Base-by-base conservation (phyloP, 805 yeast species). In the Lachancea sp. region DNA sequence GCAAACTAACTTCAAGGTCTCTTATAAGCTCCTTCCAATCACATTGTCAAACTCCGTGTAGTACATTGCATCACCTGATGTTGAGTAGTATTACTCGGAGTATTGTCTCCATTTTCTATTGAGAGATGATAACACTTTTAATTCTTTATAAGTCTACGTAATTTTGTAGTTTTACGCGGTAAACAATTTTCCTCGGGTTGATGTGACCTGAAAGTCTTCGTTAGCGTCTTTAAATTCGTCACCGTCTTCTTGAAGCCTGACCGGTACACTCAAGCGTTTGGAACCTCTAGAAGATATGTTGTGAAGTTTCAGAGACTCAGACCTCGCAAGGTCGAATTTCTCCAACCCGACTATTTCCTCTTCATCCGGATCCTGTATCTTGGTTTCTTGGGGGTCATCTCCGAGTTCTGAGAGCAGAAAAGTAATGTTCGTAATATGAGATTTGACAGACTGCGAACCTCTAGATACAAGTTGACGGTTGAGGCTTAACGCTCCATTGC, bases 401-500 rank as follows among this genome's bases (percentile, higher is more conserved):
- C 45, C 31, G 15, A 62, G 42, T 43, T 62, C 67, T 34, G 54
- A 53, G 11, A 62, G 46, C 29, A 62, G 49, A 38, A 62, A 62
- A 5, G 67, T 60, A 5, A 62, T 61, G 42, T 62, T 60, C 8
- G 65, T 62, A 3, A 62, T 58, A 38, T 55, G 56, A 2, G 67
- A 62, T 38, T 54, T 61, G 3, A 62, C 61, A 6, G 65, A 61
- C 39, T 60, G 64, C 5, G 65, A 52, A 4, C 63, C 64, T 17
- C 50, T 45, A 2, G 55, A 39, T 9, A 29, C 21, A 19, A 28
- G 24, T 3, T 32, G 22, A 11, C 41, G 44, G 12, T 40, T 32
- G 15, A 29, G 42, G n/a, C 19, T 29, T 15, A 12, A 18, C 19
- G 40, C 23, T 29, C 33, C 21, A 12, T 38, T 41, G 20, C 43